phyloP scores from a whole-genome alignment of 371 early-diverging fungal species.

The Syncephalastrum sp. region DNA sequence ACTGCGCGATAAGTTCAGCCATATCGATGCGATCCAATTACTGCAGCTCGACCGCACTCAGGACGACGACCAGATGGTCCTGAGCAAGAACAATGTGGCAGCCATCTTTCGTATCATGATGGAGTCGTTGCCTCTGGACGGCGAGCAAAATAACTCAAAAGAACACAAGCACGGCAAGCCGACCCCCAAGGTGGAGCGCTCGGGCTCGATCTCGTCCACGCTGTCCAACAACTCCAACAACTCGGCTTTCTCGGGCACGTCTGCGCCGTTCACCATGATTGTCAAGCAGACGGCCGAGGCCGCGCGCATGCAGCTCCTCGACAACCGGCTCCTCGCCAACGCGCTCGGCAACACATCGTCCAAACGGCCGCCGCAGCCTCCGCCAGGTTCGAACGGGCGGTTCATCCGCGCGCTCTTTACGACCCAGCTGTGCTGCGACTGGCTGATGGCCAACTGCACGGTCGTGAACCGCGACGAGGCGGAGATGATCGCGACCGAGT shows the following conservation, averaged over 20 bases:
- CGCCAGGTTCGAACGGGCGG: slow-evolving; percentile 3
- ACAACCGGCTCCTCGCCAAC: slow-evolving; percentile 37
- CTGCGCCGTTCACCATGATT: slow-evolving; percentile 25
- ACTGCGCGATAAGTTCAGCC: slow-evolving; percentile 32
- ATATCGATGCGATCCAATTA: slow-evolving; percentile 41
- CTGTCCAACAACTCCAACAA: neutral
- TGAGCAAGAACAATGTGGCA: slow-evolving; percentile 27
- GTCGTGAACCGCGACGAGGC: slow-evolving; percentile 68
- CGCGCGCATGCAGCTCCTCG: slow-evolving; percentile 35
- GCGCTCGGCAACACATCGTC: slow-evolving; percentile 11
- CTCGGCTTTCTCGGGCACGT: slow-evolving; percentile 8
- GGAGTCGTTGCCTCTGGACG: slow-evolving; percentile 38
- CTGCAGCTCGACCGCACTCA: slow-evolving; percentile 40
- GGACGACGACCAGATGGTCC: slow-evolving; percentile 42
- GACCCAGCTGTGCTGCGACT: slow-evolving; percentile 51
- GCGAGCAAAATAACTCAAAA: slow-evolving; percentile 15
- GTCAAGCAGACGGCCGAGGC: slow-evolving; percentile 13
- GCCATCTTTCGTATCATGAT: slow-evolving; percentile 46
- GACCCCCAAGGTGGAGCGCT: neutral
- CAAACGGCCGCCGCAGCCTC: neutral
- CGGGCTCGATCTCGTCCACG: neutral
- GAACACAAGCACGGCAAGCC: neutral
- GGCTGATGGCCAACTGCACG: slow-evolving; percentile 61
- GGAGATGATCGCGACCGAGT: slow-evolving; percentile 47
- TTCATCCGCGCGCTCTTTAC: slow-evolving; percentile 42